Evolutionary conservation across 164 flowering plant species (phyloP), one percentile per base, ranked within the genome.

Genomic region (Echeveria elegans): DNA sequence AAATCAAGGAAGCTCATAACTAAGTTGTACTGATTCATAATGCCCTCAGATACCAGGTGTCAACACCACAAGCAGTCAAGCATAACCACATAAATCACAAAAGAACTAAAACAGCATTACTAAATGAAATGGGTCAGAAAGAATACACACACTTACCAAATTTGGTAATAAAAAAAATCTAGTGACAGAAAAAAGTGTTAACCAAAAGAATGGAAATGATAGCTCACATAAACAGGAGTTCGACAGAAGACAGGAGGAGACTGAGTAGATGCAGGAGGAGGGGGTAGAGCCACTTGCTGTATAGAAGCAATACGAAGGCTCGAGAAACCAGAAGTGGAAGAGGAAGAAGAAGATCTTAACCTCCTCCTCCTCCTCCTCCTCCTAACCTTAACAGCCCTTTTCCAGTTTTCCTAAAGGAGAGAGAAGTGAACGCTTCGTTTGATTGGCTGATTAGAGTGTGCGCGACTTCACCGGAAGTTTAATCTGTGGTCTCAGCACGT

Each of bases 281-380:
- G n/a, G n/a, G n/a, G 61, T 11, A 23, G 61, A 56, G 61, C 60
- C 60, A 26, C 60, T 14, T 53, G 60, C 60, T 53, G 60, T 30
- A 14, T 53, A 24, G 60, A 53, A n/a, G 56, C 61, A 28, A 28
- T 32, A 56, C 15, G 11, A 19, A 28, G 31, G 61, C 19, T 56
- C 32, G 61, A 56, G 31, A 56, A 56, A 28, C 5, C 61, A 56
- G 32, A 14, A 19, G 18, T 56, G 61, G 16, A 56, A 26, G 61
- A 56, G n/a, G n/a, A n/a, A 56, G 58, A 23, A 52, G 15, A 52
- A 23, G 58, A 52, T 52, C 3, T 52, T 29, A 52, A 21, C 58
- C 11, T 52, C 61, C 61, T 56, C 34, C n/a, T n/a, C n/a, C n/a
- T n/a, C n/a, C n/a, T n/a, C n/a, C n/a, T n/a, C n/a, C n/a, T 56